Percentiles rank a stretch among this genome's conserved stretches.
Evolutionary conservation across 2,329 filamentous ascomycete genomes (phyloP).

Genomic region (Talaromyces piceae): DNA sequence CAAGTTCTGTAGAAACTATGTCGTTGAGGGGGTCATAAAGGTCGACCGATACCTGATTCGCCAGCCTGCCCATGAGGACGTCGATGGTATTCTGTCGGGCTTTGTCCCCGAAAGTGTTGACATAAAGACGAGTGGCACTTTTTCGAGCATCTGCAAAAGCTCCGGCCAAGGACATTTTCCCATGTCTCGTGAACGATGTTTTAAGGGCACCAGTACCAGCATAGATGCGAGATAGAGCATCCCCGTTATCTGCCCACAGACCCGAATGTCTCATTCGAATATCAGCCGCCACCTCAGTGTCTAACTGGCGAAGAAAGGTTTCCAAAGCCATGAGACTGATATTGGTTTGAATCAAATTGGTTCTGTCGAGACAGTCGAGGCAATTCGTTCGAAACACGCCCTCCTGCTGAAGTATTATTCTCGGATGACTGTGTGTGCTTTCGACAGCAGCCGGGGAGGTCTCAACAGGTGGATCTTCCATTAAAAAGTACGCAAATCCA

Average conservation of each 20-base stretch:
- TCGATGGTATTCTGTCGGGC: slow-evolving; percentile 91
- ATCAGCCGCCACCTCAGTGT: slow-evolving; percentile 62
- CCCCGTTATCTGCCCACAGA: slow-evolving; percentile 95
- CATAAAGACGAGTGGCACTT: slow-evolving; percentile 86
- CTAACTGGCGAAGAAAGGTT: slow-evolving; percentile 67
- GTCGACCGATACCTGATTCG: slow-evolving; percentile 75
- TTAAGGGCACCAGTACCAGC: slow-evolving; percentile 94
- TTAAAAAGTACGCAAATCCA: slow-evolving; percentile 86
- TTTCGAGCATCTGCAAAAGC: slow-evolving; percentile 93
- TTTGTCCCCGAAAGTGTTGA: slow-evolving; percentile 96
- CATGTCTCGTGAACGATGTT: slow-evolving; percentile 85
- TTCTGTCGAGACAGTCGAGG: slow-evolving; percentile 89
- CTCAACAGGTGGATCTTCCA: slow-evolving; percentile 51
- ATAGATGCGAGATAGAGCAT: slow-evolving; percentile 89
- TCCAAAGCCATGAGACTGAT: slow-evolving; percentile 91
- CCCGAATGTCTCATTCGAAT: slow-evolving; percentile 90
- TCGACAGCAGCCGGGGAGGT: slow-evolving; percentile 38
- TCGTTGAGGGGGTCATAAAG: slow-evolving; percentile 94
- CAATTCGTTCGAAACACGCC: slow-evolving; percentile 96
- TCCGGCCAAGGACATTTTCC: slow-evolving; percentile 92
- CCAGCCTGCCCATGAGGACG: slow-evolving; percentile 75
- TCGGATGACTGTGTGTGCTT: slow-evolving; percentile 33
- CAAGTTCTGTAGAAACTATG: slow-evolving; percentile 70
- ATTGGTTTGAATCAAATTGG: slow-evolving; percentile 91
- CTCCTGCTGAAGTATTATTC: slow-evolving; percentile 79